Percentiles rank a stretch among this genome's conserved stretches.
Conservation (phyloP, 768 basidiomycete genomes). For the Clitopilus passeckerianus region DNA sequence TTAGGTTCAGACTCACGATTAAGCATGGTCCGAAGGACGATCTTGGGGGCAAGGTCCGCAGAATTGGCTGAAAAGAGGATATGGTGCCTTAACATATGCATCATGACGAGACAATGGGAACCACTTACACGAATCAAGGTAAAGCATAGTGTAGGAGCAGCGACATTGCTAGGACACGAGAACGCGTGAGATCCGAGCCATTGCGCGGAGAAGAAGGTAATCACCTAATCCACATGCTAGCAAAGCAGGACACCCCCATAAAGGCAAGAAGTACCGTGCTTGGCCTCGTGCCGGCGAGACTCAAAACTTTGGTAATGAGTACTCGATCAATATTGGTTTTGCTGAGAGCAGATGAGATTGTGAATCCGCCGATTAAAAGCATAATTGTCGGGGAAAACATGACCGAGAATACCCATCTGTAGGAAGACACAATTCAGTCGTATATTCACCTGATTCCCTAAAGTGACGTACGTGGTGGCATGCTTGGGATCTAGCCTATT, state of each 20-base stretch:
- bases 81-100: conserved; percentile 6
- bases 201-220: conserved; percentile 4
- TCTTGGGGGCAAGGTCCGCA: conserved; percentile 83
- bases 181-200: conserved; percentile 7
- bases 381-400: conserved; percentile 99
- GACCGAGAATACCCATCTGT: conserved; percentile 82
- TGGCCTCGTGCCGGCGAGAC: conserved; percentile 85
- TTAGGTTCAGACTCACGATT: conserved; percentile 55
- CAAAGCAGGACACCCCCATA: conserved; percentile 96
- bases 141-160: conserved; percentile 95
- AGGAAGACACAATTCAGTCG: neutral
- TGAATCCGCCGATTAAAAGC: conserved; percentile 97
- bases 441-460: neutral
- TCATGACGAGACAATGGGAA: neutral
- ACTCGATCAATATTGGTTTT: conserved; percentile 95
- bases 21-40: conserved; percentile 87
- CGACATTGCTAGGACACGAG: conserved; percentile 70
- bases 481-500: conserved; percentile 51
- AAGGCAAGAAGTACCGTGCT: conserved; percentile 85
- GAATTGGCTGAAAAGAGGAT: conserved; percentile 64
- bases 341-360: conserved; percentile 92
- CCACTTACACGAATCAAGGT: conserved; percentile 82
- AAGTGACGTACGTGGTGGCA: conserved; percentile 71
- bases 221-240: conserved; percentile 98
- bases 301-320: conserved; percentile 85